Evolutionary conservation across 371 early-diverging fungal species (phyloP).

Genomic region (Mucor irregularis): DNA sequence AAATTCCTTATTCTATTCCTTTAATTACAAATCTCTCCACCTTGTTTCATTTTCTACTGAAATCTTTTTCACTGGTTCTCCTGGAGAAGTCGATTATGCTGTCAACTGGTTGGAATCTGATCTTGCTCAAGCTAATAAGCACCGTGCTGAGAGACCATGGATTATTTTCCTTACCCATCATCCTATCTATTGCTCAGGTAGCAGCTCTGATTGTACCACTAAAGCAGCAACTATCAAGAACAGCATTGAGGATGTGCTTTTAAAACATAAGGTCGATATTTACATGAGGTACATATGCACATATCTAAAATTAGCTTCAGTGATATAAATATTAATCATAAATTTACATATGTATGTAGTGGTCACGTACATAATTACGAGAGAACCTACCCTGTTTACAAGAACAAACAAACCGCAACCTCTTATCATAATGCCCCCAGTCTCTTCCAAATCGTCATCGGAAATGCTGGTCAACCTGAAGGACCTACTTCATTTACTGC

Average conservation of each 20-base stretch:
- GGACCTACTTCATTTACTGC: conserved; percentile 22
- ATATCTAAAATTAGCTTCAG: too few relatives aligned
- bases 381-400: conserved; percentile 39
- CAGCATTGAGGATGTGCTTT: conserved; percentile 29
- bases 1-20: conserved; percentile 39
- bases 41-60: conserved; percentile 48
- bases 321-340: background rate
- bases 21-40: conserved; percentile 47
- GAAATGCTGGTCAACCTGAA: conserved; percentile 45
- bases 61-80: conserved; percentile 34
- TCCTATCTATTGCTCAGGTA: conserved; percentile 34
- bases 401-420: conserved; percentile 21
- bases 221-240: conserved; percentile 32
- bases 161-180: conserved; percentile 44
- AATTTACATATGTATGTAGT: background rate
- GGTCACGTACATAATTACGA: conserved; percentile 47
- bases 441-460: conserved; percentile 36
- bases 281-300: conserved; percentile 23
- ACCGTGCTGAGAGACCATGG: conserved; percentile 42
- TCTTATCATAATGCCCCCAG: conserved; percentile 42
- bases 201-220: conserved; percentile 24
- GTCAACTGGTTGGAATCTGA: conserved; percentile 45
- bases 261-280: conserved; percentile 30
- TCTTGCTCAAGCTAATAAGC: conserved; percentile 32
- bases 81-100: conserved; percentile 30